These are phyloP conservation scores for Trichosporon faecale DNA, from an alignment of 1,284 basidiomycete genomes.

Conservation along the genomic window DNA sequence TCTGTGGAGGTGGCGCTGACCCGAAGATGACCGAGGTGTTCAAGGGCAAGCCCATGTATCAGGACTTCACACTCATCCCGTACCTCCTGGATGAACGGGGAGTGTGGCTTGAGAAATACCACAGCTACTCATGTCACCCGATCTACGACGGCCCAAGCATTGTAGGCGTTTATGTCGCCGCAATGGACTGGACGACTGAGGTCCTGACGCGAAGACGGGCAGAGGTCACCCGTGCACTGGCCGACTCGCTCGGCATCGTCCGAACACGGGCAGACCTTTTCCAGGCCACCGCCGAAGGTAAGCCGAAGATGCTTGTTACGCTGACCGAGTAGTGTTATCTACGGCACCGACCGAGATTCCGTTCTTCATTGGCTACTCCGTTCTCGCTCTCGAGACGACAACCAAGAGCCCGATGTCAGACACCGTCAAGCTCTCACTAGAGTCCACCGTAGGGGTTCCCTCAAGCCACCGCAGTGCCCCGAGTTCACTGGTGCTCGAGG, in stretches of 20 bases:
- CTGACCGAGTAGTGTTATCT: background rate
- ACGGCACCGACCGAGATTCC: background rate
- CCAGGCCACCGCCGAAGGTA: background rate
- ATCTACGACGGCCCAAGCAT: background rate
- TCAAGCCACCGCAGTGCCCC: slow-evolving; percentile 29
- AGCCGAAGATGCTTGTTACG: background rate
- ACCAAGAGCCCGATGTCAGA: background rate
- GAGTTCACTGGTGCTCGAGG: background rate
- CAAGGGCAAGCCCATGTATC: slow-evolving; percentile 1
- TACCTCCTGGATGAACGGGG: background rate
- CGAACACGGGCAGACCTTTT: background rate
- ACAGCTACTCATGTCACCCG: background rate
- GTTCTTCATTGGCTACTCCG: background rate
- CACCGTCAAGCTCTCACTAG: slow-evolving; percentile 19
- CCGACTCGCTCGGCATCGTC: background rate
- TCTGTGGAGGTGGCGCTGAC: background rate
- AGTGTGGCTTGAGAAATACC: background rate
- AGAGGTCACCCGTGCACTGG: background rate
- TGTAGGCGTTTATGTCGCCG: background rate
- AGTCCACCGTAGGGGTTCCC: slow-evolving; percentile 35
- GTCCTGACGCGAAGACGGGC: background rate
- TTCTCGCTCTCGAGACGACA: background rate
- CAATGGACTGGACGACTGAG: background rate
- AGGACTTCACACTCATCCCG: background rate
- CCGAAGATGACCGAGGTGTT: background rate